Percentiles rank a stretch among this genome's conserved stretches.
Conservation (phyloP, 2,329 filamentous ascomycete genomes). For the Chaetomiaceae sp. region DNA sequence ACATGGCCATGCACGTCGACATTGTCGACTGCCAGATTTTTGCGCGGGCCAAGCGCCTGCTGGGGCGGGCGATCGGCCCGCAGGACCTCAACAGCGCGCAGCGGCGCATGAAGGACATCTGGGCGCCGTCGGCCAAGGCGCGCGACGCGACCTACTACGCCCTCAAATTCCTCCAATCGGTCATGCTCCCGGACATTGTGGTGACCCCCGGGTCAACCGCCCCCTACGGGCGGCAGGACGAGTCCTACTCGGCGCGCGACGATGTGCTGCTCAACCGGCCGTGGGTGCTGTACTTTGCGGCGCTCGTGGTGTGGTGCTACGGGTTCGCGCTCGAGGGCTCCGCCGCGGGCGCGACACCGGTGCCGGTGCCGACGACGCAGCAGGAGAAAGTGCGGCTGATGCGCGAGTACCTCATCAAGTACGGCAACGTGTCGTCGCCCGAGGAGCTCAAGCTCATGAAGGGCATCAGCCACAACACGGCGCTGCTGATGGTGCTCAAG, state of each 20-base stretch:
- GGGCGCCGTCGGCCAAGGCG: conserved; percentile 84
- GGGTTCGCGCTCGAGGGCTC: conserved; percentile 86
- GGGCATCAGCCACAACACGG: conserved; percentile 77
- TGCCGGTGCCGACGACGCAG: conserved; percentile 49
- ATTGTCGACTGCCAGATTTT: conserved; percentile 98
- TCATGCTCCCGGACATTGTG: conserved; percentile 60
- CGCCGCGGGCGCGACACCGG: conserved; percentile 48
- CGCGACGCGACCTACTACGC: conserved; percentile 92
- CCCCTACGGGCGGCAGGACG: conserved; percentile 33
- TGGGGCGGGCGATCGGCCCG: conserved; percentile 78
- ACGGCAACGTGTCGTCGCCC: conserved; percentile 67
- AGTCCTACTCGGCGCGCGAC: conserved; percentile 73
- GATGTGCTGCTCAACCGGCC: conserved; percentile 87
- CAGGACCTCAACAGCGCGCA: conserved; percentile 77
- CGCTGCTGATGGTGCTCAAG: conserved; percentile 74
- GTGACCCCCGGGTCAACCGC: conserved; percentile 36
- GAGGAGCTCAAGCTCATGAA: conserved; percentile 69
- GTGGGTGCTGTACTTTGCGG: conserved; percentile 93
- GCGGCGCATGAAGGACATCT: conserved; percentile 78
- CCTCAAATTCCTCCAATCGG: conserved; percentile 79
- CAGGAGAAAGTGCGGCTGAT: conserved; percentile 71
- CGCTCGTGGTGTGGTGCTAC: conserved; percentile 91
- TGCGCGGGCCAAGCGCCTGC: conserved; percentile 75
- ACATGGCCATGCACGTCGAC: conserved; percentile 97
- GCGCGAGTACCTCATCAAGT: conserved; percentile 68